Base-by-base conservation (phyloP, 2,329 filamentous ascomycete species). In the Apiospora malaysiana region DNA sequence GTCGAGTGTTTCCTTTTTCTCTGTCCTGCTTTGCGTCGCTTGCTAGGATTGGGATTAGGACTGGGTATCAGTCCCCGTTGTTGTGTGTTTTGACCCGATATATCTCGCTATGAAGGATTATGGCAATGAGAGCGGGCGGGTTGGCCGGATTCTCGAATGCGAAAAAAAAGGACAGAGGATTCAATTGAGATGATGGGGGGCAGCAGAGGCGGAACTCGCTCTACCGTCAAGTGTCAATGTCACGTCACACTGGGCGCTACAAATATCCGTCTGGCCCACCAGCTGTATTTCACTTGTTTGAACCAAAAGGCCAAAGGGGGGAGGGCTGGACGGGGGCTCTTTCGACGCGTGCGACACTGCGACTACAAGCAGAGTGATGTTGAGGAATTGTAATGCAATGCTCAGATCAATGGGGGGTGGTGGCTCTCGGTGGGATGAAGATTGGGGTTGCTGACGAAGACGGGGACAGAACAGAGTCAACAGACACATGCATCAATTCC, bases 191-290 rank as follows among this genome's bases (percentile, higher is more conserved):
- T 63, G 56, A 63, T 32, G 32, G 56, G 56, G 56, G 56, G 27
- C 25, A 18, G 32, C 14, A 47, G 56, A 63, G 56, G 56, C 56
- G 56, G 56, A 37, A 63, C 56, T 63, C 27, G 18, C 37, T 63
- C 27, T 40, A 40, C 56, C 32, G 56, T 63, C 51, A 37, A 59
- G 51, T 59, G 51, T 59, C 51, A 59, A 59, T 59, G 51, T 59
- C 51, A 59, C 51, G 51, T 59, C 56, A 40, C 56, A 63, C 56
- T 63, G 56, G 56, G 56, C 56, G 56, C 56, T 63, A 40, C 56
- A 40, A 63, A 63, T 63, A 63, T 63, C 32, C 56, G 27, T 63
- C 40, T 63, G 56, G 56, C 56, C 56, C 56, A 63, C 56, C 56
- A 63, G 56, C 51, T n/a, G 51, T 37, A 9, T 37, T 59, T 59